Evolutionary conservation across 805 yeast genomes (phyloP), one percentile per base, ranked within the genome.

Genomic region (Teunomyces funiuensis): DNA sequence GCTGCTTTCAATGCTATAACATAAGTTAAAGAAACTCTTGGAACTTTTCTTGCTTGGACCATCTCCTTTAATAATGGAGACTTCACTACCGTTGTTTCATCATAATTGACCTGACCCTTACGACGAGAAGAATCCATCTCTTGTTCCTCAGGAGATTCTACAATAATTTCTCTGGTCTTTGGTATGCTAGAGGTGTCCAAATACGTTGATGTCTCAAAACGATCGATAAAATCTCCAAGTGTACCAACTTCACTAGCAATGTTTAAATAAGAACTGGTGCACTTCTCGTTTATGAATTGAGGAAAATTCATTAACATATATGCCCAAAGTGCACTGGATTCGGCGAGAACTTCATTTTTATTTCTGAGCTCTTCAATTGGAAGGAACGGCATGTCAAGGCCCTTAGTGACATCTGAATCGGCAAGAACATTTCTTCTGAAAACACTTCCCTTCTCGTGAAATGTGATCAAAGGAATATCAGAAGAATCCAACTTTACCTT

Each of bases 321-420:
- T 2, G 75, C 73, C 82, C 95, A 79, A 5, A 91, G 43, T 0
- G 97, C 97, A 44, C 79, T 73, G 0, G 91, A 79, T 61, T 91
- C 98, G 0, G 83, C 81, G 31, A 85, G 41, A 1, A 87, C 62
- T 46, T 80, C 74, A 16, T 51, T 45, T 3, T 67, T 46, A 3
- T 65, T 46, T 1, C 52, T 51, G 6, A 85, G 55, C 6, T 69
- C 67, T 0, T 68, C 51, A 1, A 79, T 55, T 1, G 96, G 90
- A 30, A 91, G 64, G 43, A 91, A 77, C 2, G 97, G 97, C 2
- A 88, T 78, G 10, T 66, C 53, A 6, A 28, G 28, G 5, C 44
- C 44, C 10, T 42, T 39, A 4, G 39, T 39, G 41, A 68, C 69
- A 43, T 74, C 73, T 9, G 66, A 65, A 46, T 68, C 67, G 6